Evolutionary conservation across 805 yeast genomes (phyloP).

Genomic region (Starmera pachycereana): DNA sequence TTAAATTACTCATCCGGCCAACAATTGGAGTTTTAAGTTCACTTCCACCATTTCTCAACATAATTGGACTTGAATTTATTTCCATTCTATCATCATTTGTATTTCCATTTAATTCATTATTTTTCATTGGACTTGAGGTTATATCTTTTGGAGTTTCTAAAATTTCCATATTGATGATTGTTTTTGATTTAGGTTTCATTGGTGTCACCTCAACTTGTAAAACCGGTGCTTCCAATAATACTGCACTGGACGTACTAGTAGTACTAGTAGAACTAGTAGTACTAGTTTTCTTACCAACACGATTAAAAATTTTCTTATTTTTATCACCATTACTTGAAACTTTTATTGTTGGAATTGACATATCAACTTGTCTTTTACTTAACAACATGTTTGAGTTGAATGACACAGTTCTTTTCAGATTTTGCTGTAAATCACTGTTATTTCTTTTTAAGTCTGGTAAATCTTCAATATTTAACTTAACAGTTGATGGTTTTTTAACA

Average conservation of each 20-base stretch:
- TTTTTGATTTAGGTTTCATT: slow-evolving; percentile 10
- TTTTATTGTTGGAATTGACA: slow-evolving; percentile 11
- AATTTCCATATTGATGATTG: slow-evolving; percentile 4
- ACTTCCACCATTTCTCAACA: too few species aligned
- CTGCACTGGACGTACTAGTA: neutral
- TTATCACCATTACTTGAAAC: too few species aligned
- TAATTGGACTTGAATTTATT: too few species aligned
- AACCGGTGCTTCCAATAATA: slow-evolving; percentile 6
- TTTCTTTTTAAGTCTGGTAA: slow-evolving; percentile 15
- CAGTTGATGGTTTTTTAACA: slow-evolving; percentile 7
- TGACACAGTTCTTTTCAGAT: slow-evolving; percentile 14
- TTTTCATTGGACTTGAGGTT: neutral
- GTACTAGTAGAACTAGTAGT: too few species aligned
- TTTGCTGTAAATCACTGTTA: slow-evolving; percentile 13
- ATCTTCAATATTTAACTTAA: slow-evolving; percentile 9
- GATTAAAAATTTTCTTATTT: slow-evolving; percentile 10
- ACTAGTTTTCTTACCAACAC: slow-evolving; percentile 16
- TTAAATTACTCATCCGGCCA: too few species aligned
- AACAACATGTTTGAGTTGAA: slow-evolving; percentile 15
- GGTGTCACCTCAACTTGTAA: slow-evolving; percentile 21
- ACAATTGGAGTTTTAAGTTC: too few species aligned
- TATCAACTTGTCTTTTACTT: slow-evolving; percentile 15
- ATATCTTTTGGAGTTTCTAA: slow-evolving; percentile 10
- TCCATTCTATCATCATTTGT: neutral
- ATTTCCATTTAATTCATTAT: slow-evolving; percentile 1